phyloP scores from a whole-genome alignment of 352 stramenopile species.

The Halophytophthora polymorphica region DNA sequence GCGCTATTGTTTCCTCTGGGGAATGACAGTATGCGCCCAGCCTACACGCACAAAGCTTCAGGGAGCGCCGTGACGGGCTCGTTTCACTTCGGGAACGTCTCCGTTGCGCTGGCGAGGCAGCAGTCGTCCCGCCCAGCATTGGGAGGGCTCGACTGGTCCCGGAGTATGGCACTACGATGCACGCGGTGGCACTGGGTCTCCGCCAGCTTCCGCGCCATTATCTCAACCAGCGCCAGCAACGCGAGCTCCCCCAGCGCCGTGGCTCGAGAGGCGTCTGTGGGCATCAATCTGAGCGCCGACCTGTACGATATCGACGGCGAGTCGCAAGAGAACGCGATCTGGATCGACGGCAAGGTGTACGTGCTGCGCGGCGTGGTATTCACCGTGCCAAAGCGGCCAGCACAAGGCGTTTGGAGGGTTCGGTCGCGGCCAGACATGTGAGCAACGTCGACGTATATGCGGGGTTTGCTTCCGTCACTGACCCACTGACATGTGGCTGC shows the following conservation, averaged over 20 bases:
- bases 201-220: constrained; percentile 26
- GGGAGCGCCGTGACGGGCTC: constrained; percentile 24
- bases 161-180: constrained; percentile 34
- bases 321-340: constrained; percentile 50
- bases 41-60: constrained; percentile 43
- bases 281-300: constrained; percentile 44
- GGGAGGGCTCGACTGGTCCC: constrained; percentile 41
- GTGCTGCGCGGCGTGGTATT: constrained; percentile 36
- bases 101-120: constrained; percentile 6
- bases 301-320: constrained; percentile 51
- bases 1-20: constrained; percentile 36
- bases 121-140: constrained; percentile 6
- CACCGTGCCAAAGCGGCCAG: constrained; percentile 14
- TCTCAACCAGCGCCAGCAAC: constrained; percentile 8
- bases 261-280: constrained; percentile 17
- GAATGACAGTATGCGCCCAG: constrained; percentile 36
- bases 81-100: constrained; percentile 21
- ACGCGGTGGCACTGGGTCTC: constrained; percentile 45
- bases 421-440: neutral
- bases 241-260: neutral
- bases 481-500: neutral
- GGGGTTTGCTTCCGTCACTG: no score
- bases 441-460: neutral
- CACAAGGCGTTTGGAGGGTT: constrained; percentile 19
- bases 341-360: constrained; percentile 37